Base-by-base conservation (phyloP, 2,329 filamentous ascomycete species). In the Penicillium rolfsii region DNA sequence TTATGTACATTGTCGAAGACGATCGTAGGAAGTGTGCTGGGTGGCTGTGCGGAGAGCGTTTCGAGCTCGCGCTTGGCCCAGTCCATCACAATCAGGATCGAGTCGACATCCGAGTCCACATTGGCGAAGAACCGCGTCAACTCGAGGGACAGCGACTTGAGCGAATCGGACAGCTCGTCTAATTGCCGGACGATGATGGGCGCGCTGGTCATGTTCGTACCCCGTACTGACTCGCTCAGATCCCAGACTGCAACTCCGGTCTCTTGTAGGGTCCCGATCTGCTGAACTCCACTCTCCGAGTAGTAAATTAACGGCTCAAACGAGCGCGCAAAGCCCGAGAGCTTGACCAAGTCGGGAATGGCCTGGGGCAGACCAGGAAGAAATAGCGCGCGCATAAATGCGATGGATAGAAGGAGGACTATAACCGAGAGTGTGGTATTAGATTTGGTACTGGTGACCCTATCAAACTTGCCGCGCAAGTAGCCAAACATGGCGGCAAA, bases 251-350 rank as follows among this genome's bases (percentile, higher is more conserved):
- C 94, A 35, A 96, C 89, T 46, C 93, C 91, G 0, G 93, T 97
- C 57, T 95, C 92, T 76, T 96, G 93, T 52, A 98, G 81, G 65
- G 96, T 91, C 60, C 89, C 88, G 43, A 97, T 92, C 72, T 97
- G 93, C 40, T 88, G 85, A 46, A 93, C 88, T 8, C 93, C 93
- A 73, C 93, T 90, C 72, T 97, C 93, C 0, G 93, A 96, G 74
- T 96, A 97, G 80, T 95, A 95, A 64, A 98, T 96, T 48, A 97
- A 84, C 5, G 94, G 94, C 75, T 97, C 94, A 72, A 97, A 96
- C 9, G 92, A 92, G 70, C 91, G 91, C 52, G 93, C 93, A 66
- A 98, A 86, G 55, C 90, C 89, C 4, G 93, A 93, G 26, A 97
- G 89, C 75, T 96, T 97, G 73, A 97, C 89, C 16, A 98, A 83